Conservation (phyloP, 768 basidiomycete species). For the Naganishia randhawae region DNA sequence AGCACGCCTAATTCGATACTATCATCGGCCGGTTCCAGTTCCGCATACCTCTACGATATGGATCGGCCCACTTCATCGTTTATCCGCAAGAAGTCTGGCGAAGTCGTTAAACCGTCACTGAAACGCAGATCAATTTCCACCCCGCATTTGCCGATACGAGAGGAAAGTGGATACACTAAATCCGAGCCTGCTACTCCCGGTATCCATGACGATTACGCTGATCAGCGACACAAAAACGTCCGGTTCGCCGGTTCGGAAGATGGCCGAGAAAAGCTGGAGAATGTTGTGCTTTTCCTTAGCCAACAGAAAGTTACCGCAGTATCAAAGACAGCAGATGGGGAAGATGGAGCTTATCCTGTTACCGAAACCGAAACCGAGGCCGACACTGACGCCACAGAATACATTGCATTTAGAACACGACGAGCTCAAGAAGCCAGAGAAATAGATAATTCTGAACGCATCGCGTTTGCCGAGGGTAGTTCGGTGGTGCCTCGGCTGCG, state of each 20-base stretch:
- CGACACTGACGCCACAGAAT: conserved; percentile 44
- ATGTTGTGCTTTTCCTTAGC: conserved; percentile 86
- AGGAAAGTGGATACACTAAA: conserved; percentile 37
- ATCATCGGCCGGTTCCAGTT: conserved; percentile 23
- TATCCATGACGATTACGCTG: conserved; percentile 44
- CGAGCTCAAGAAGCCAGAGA: conserved; percentile 42
- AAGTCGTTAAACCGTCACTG: conserved; percentile 85
- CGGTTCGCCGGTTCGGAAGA: conserved; percentile 60
- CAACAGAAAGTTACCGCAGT: conserved; percentile 94
- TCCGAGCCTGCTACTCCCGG: conserved; percentile 75
- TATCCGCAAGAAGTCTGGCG: conserved; percentile 87
- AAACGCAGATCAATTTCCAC: conserved; percentile 63
- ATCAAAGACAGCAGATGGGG: conserved; percentile 61
- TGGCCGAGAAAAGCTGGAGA: conserved; percentile 74
- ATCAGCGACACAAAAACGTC: conserved; percentile 66
- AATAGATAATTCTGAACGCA: conserved; percentile 38
- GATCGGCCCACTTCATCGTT: conserved; percentile 49
- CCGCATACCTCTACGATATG: not conserved
- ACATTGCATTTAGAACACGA: conserved; percentile 46
- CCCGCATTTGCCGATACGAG: conserved; percentile 55
- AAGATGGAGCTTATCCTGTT: conserved; percentile 53
- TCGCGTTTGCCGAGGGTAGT: conserved; percentile 39
- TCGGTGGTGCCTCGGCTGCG: conserved; percentile 42
- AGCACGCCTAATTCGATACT: not conserved
- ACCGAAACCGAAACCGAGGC: conserved; percentile 57